Evolutionary conservation across 2,329 filamentous ascomycete species (phyloP).

Genomic region (Exophiala mesophila): DNA sequence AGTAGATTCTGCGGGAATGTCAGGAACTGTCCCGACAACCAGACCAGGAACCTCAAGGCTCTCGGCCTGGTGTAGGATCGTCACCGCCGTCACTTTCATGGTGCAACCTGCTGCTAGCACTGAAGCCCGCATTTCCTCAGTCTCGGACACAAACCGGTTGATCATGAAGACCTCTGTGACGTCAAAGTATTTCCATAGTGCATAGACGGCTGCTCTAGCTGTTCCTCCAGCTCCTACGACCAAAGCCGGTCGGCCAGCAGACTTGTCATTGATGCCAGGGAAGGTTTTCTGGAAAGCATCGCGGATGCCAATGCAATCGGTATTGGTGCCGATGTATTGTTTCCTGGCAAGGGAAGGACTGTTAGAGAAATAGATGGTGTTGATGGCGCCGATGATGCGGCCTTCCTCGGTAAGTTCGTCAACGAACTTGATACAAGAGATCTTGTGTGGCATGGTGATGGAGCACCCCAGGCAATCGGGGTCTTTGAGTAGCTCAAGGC

Average conservation of each 20-base stretch:
- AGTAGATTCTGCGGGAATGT: neutral
- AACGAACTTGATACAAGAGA: conserved; percentile 65
- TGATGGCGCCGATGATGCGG: conserved; percentile 68
- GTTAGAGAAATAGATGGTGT: conserved; percentile 64
- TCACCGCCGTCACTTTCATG: neutral
- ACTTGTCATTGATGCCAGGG: too few relatives aligned
- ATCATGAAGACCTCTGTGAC: too few relatives aligned
- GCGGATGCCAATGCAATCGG: conserved; percentile 70
- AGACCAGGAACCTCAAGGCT: neutral
- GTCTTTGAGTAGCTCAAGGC: conserved; percentile 30
- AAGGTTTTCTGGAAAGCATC: conserved; percentile 69
- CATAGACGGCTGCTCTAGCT: neutral
- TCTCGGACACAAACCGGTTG: neutral
- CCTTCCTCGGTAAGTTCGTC: conserved; percentile 69
- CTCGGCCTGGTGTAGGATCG: neutral
- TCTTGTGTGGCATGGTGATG: conserved; percentile 82
- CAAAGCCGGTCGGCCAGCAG: too few relatives aligned
- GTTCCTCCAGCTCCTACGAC: too few relatives aligned
- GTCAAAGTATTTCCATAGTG: neutral
- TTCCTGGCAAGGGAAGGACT: conserved; percentile 41
- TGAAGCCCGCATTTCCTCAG: neutral
- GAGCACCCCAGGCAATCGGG: conserved; percentile 53
- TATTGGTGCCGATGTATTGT: conserved; percentile 72
- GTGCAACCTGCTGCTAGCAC: neutral
- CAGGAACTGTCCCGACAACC: neutral